Evolutionary conservation across 352 stramenopile species (phyloP), one percentile per base, ranked within the genome.

Genomic region (Phytophthora boehmeriae): DNA sequence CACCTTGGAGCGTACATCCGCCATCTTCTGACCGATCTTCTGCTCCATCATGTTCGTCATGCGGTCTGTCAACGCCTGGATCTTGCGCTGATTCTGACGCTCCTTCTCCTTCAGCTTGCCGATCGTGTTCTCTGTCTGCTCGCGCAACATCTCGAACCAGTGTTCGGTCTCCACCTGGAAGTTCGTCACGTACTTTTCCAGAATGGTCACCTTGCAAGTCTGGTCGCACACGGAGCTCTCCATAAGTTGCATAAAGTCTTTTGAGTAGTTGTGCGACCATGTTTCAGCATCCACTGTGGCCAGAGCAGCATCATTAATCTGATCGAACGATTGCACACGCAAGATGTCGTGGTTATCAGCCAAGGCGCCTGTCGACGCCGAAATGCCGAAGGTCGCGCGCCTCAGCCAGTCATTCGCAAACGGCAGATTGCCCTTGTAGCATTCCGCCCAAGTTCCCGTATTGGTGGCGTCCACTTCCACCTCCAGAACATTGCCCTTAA

Each of bases 261-360:
- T 95, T 46, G 86, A 93, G 67, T 90, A 92, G 71, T 91, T 92
- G 72, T 92, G 84, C 62, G 73, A 80, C 80, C 78, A 89, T 42
- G 90, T 83, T 42, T 91, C 79, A 16, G 77, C 72, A 63, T 96
- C 85, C 10, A 77, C 75, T 45, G 75, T 68, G 16, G 60, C 60
- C 28, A 95, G 60, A 36, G 73, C 76, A 19, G 68, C 75, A 43
- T 92, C 82, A 32, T 90, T 68, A 20, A 71, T 30, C 45, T 90
- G 60, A 51, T 90, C 78, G 63, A 90, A 93, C 17, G 76, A 65
- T 45, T 80, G 59, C 36, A 93, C 73, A 39, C 75, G 78, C 43
- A 95, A 42, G 43, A 95, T 77, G 50, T 95, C 86, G 68, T 95
- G 86, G 64, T 95, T 95, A 64, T 95, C 86, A 1, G 86, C 86